These are phyloP conservation scores for Kentomonas sorsogonicus DNA, from an alignment of 208 protist species.

Conservation along the genomic window DNA sequence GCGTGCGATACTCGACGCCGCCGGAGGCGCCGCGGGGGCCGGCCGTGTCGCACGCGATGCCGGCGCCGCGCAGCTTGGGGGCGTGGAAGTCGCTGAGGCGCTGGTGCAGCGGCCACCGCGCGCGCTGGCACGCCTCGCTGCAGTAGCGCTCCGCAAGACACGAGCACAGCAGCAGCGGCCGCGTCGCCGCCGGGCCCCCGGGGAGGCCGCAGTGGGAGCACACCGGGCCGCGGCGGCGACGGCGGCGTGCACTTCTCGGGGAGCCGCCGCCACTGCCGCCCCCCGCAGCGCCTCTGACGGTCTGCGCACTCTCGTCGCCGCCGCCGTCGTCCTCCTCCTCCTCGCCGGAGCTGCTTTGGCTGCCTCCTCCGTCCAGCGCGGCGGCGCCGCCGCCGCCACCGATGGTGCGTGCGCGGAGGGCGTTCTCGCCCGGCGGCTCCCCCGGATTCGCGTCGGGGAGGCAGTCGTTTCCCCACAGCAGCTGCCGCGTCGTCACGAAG, in stretches of 20 bases:
- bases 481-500: no score
- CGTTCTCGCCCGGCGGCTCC: no score
- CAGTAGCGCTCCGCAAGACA: constrained; percentile 38
- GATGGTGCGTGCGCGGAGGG: background rate
- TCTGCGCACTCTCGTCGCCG: background rate
- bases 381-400: background rate
- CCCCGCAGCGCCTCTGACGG: background rate
- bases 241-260: no score
- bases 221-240: background rate
- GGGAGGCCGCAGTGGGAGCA: background rate
- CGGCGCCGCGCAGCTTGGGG: background rate
- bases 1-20: no score
- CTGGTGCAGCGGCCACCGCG: constrained; percentile 35
- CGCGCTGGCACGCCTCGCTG: constrained; percentile 30
- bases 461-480: no score
- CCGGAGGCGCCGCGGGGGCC: no score
- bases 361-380: no score
- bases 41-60: constrained; percentile 9
- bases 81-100: constrained; percentile 9
- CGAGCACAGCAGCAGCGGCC: constrained; percentile 14
- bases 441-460: no score
- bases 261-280: background rate
- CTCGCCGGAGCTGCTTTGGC: background rate
- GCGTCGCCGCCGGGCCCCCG: background rate
- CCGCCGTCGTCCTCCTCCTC: background rate